Conservation (phyloP, 306 rosid genomes). For the Hippophae tibetana region DNA sequence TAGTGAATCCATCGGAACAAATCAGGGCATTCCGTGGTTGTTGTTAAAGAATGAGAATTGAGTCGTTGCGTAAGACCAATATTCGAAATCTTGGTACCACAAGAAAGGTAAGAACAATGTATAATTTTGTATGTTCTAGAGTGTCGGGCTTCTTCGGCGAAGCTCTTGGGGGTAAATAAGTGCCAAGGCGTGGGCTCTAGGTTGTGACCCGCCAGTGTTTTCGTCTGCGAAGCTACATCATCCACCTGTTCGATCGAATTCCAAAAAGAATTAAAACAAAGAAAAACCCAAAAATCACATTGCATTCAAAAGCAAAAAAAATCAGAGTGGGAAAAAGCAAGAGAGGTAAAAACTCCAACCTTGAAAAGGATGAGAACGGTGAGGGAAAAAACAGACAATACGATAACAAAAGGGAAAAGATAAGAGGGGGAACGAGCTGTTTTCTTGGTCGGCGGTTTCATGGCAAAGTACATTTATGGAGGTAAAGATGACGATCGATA, state of each 20-base stretch:
- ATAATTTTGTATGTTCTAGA: conserved; percentile 45
- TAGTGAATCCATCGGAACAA: neutral
- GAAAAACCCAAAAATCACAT: neutral
- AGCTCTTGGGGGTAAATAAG: conserved; percentile 46
- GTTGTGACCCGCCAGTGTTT: conserved; percentile 77
- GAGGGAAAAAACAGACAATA: conserved; percentile 45
- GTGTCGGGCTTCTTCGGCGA: conserved; percentile 45
- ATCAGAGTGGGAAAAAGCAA: neutral
- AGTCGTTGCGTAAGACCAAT: neutral
- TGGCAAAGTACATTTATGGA: conserved; percentile 2
- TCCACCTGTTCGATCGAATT: conserved; percentile 52
- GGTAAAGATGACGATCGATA: too few species aligned
- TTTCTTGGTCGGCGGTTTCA: conserved; percentile 19
- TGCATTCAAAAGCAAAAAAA: neutral
- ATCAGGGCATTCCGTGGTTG: neutral
- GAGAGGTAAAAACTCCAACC: conserved; percentile 19
- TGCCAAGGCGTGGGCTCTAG: conserved; percentile 94
- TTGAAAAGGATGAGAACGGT: conserved; percentile 38
- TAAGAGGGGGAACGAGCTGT: conserved; percentile 31
- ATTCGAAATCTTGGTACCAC: conserved; percentile 19
- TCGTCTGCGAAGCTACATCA: conserved; percentile 45
- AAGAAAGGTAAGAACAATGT: conserved; percentile 66
- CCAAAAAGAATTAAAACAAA: conserved; percentile 1
- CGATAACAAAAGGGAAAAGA: conserved; percentile 35
- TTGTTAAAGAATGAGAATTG: neutral